Evolutionary conservation across 495 filamentous ascomycete species (phyloP), one percentile per base, ranked within the genome.

Genomic region (Lasiosphaeriaceae sp.): DNA sequence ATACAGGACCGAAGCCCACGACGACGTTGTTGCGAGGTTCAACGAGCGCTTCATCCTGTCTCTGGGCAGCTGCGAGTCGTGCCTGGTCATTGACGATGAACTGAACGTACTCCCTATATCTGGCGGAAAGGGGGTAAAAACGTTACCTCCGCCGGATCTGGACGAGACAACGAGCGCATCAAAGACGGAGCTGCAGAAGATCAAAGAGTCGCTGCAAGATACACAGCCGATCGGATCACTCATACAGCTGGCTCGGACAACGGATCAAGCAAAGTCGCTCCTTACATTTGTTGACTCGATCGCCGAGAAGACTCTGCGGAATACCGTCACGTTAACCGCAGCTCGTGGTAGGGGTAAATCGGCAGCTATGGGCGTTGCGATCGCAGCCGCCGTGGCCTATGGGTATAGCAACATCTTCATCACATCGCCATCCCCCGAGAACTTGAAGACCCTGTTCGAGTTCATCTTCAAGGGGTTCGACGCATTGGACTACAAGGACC

Each of bases 391-490:
- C 14, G 80, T 97, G 54, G 92, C 93, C 0, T 89, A 97, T 65
- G 95, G 95, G 19, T 99, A 99, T 67, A 96, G 90, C 75, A 99
- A 99, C 69, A 95, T 99, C 64, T 99, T 99, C 77, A 96, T 99
- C 67, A 99, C 95, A 2, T 99, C 95, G 21, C 95, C 95, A 16
- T 96, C 90, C 59, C 95, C 95, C 2, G 95, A 97, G 76, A 99
- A 97, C 73, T 80, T 99, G 76, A 97, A 97, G 74, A 97, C 95
- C 0, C 77, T 97, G 20, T 99, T 99, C 69, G 91, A 97, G 65
- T 99, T 99, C 59, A 83, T 97, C 1, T 99, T 99, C 80, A 97
- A 96, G 70, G 95, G 91, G 1, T 99, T 99, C 60, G 95, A 99
- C 69, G 90, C 92, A 2, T 78, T 99, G 19, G 84, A 86, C 31